Percentiles rank a stretch among this genome's conserved stretches.
These are phyloP conservation scores for Aspergillus sp. DNA, from an alignment of 2,329 filamentous ascomycete species.

Conservation along the genomic window DNA sequence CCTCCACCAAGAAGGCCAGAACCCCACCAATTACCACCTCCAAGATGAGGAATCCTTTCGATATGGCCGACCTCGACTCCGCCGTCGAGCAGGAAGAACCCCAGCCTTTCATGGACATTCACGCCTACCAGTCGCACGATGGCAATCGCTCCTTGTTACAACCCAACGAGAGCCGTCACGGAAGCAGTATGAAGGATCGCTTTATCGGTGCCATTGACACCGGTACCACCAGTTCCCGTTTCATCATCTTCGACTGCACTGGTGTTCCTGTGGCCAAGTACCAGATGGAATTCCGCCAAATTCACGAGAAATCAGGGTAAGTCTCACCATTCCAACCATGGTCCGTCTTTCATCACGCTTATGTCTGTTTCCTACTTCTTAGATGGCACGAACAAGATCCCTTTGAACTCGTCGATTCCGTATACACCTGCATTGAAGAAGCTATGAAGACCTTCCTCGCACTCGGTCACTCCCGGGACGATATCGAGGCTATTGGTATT, in stretches of 20 bases:
- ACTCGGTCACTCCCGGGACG: conserved; percentile 65
- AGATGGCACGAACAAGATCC: conserved; percentile 93
- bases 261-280: conserved; percentile 79
- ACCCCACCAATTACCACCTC: conserved; percentile 8
- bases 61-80: conserved; percentile 30
- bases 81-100: conserved; percentile 23
- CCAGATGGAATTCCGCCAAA: conserved; percentile 83
- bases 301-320: conserved; percentile 82
- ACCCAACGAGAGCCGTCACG: conserved; percentile 34
- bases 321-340: conserved; percentile 35
- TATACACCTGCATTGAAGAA: conserved; percentile 76
- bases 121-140: conserved; percentile 33
- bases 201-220: conserved; percentile 90
- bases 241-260: conserved; percentile 82
- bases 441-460: conserved; percentile 70
- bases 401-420: conserved; percentile 70
- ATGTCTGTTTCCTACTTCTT: conserved; percentile 8
- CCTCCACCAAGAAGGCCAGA: background rate
- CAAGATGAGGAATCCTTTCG: conserved; percentile 35
- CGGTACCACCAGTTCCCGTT: conserved; percentile 84
- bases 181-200: conserved; percentile 37
- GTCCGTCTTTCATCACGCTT: background rate
- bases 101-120: conserved; percentile 25
- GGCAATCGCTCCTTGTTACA: conserved; percentile 40
- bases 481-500: conserved; percentile 78